Evolutionary conservation across 768 basidiomycete species (phyloP).

Genomic region (Tricholoma bakamatsutake): DNA sequence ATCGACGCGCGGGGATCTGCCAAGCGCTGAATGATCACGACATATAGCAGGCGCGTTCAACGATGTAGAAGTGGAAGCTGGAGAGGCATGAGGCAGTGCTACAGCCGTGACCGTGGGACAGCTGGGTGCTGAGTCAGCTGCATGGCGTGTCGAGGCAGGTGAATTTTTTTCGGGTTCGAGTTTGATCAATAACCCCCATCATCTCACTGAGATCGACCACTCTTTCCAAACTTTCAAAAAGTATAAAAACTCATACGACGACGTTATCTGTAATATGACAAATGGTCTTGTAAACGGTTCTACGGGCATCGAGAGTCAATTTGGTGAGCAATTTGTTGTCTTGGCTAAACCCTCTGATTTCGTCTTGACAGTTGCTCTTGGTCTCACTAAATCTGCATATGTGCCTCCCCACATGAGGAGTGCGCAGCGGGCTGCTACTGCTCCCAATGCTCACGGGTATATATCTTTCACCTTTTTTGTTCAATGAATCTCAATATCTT

Average conservation of each 20-base stretch:
- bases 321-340: slow-evolving; percentile 43
- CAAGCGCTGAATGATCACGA: too few species aligned
- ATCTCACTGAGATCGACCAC: slow-evolving; percentile 19
- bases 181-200: slow-evolving; percentile 24
- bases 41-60: too few species aligned
- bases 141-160: slow-evolving; percentile 2
- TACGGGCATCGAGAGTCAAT: slow-evolving; percentile 67
- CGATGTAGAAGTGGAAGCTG: too few species aligned
- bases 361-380: slow-evolving; percentile 55
- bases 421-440: slow-evolving; percentile 77
- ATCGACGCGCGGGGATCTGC: too few species aligned
- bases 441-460: slow-evolving; percentile 54
- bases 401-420: slow-evolving; percentile 86
- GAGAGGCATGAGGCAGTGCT: too few species aligned
- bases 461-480: slow-evolving; percentile 13
- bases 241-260: slow-evolving; percentile 16
- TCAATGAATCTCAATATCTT: slow-evolving; percentile 9
- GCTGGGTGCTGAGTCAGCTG: slow-evolving; percentile 16
- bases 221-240: slow-evolving; percentile 22
- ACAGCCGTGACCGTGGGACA: slow-evolving; percentile 16
- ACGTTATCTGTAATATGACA: slow-evolving; percentile 61
- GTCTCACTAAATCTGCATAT: slow-evolving; percentile 77
- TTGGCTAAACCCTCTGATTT: slow-evolving; percentile 1
- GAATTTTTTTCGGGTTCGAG: slow-evolving; percentile 12
- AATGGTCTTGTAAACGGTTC: slow-evolving; percentile 85